Base-by-base conservation (phyloP, 345 rosid genomes). In the Viola odorata region DNA sequence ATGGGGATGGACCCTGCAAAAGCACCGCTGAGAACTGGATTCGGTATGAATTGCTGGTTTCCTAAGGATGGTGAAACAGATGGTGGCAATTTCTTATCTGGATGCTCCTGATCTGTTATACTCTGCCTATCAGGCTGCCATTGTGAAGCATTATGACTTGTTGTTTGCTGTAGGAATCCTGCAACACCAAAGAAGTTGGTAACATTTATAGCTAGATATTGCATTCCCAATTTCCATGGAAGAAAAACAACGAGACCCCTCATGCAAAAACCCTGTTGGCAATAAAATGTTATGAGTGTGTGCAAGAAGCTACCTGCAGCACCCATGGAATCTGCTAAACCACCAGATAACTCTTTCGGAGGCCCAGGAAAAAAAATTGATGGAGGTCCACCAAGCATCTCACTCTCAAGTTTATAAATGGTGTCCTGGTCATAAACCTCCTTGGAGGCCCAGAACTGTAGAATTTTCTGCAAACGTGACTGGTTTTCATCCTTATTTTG, bases 401-500 rank as follows among this genome's bases (percentile, higher is more conserved):
- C 99, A 69, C 80, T 74, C 75, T 95, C 97, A 44, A 95, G 72
- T 50, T 74, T 75, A 81, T 80, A 79, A 63, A 91, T 82, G 41
- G 86, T 78, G 68, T 91, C 99, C 76, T 85, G 84, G 75, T 91
- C 88, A 73, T 81, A 95, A 68, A 95, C 97, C 79, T 86, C 96
- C 75, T 95, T 91, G 36, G 96, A 82, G 61, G 84, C 95, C 99
- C 99, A 95, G 67, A 91, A 95, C 72, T 83, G 96, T 62, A 95
- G 70, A 67, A 95, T 91, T 73, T 88, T 95, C 81, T 88, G 95
- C 59, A 95, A 79, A 17, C 92, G 86, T 15, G 86, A 81, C 73
- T 82, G 95, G 62, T 90, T 94, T 70, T 85, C 97, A 59, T 88
- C 96, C 75, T 84, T 85, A 76, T 85, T 88, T 60, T 81, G 91